Conservation (phyloP, 352 stramenopile genomes). For the Phytophthora capsici region DNA sequence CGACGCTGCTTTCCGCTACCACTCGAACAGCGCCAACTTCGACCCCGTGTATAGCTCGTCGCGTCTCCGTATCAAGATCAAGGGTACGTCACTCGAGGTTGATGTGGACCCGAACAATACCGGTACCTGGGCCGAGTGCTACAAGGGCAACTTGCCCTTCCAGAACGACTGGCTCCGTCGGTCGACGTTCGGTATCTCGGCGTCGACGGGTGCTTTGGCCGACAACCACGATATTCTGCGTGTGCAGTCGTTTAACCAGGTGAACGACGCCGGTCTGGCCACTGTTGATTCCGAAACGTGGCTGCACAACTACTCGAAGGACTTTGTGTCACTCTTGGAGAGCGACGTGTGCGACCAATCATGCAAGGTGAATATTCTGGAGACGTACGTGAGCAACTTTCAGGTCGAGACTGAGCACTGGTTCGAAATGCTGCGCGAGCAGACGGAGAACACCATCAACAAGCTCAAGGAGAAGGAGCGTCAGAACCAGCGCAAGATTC, state of each 20-base stretch:
- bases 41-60: constrained; percentile 77
- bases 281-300: constrained; percentile 73
- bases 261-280: constrained; percentile 59
- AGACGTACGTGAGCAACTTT: constrained; percentile 86
- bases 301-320: constrained; percentile 88
- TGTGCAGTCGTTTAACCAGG: constrained; percentile 67
- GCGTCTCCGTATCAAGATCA: constrained; percentile 66
- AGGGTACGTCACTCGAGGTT: constrained; percentile 58
- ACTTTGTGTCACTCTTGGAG: constrained; percentile 71
- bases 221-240: constrained; percentile 88
- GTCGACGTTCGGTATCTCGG: constrained; percentile 74
- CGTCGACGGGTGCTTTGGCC: constrained; percentile 75
- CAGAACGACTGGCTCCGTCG: constrained; percentile 67
- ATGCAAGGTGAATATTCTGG: constrained; percentile 83
- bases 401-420: constrained; percentile 85
- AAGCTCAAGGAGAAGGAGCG: constrained; percentile 80
- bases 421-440: constrained; percentile 83
- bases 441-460: constrained; percentile 74
- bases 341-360: constrained; percentile 69
- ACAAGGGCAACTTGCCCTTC: constrained; percentile 71
- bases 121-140: constrained; percentile 68
- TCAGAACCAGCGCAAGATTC: constrained; percentile 76
- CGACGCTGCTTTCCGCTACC: constrained; percentile 80
- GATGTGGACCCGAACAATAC: constrained; percentile 68
- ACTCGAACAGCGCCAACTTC: constrained; percentile 72